Percentiles rank a stretch among this genome's conserved stretches.
Conservation (phyloP, 179 eudicot genomes). For the Amaranthus tricolor region DNA sequence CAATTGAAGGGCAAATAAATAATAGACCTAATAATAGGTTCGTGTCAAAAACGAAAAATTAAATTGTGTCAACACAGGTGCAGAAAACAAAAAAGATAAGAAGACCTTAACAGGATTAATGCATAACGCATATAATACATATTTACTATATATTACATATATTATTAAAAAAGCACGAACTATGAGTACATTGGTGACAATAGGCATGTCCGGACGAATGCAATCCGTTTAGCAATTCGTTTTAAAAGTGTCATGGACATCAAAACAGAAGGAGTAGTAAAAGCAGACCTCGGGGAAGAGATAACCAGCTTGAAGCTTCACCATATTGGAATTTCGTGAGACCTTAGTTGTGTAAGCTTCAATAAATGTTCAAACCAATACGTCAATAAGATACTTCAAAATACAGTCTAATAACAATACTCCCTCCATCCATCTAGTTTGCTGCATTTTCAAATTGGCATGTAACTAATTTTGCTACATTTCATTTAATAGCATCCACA, state of each 20-base stretch:
- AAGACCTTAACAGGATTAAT: too few relatives aligned
- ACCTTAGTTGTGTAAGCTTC: constrained; percentile 82
- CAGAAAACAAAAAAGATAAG: too few relatives aligned
- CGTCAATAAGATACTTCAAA: neutral
- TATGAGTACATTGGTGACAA: too few relatives aligned
- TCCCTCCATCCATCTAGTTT: neutral
- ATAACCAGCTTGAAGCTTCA: constrained; percentile 97
- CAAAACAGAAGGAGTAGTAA: neutral
- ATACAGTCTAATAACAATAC: neutral
- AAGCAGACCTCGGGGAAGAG: constrained; percentile 85
- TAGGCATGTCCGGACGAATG: too few relatives aligned
- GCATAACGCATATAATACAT: too few relatives aligned
- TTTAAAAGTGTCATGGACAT: neutral
- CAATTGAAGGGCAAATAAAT: neutral
- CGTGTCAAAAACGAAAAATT: neutral
- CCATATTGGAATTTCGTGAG: constrained; percentile 78
- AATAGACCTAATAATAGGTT: neutral
- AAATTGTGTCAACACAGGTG: too few relatives aligned
- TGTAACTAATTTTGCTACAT: too few relatives aligned
- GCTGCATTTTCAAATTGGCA: too few relatives aligned
- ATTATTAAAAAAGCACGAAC: too few relatives aligned
- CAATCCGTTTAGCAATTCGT: too few relatives aligned
- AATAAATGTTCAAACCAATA: neutral
- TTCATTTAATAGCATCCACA: too few relatives aligned
- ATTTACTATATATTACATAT: too few relatives aligned